Base-by-base conservation (phyloP, 176 grass and related monocot species). In the Hordeum marinum region DNA sequence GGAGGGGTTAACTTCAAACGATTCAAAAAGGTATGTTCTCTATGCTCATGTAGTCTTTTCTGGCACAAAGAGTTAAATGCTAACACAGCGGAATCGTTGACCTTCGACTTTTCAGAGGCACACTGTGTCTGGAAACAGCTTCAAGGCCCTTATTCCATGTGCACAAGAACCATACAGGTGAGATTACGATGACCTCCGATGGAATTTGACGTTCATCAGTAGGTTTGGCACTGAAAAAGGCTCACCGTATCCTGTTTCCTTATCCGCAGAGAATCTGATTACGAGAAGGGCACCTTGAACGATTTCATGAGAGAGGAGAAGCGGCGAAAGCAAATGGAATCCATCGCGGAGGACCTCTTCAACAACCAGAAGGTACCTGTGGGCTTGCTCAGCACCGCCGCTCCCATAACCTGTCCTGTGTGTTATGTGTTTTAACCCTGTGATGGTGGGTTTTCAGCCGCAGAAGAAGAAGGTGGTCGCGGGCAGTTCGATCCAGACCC, bases 71-170 rank as follows among this genome's bases (percentile, higher is more conserved):
- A 72, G 25, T 46, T 84, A 42, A 85, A 69, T 80, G 59, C 35
- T 9, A 65, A 15, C 46, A 68, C 39, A 14, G 42, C 63, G 70
- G 80, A 43, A 50, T 41, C 66, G 25, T 64, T 54, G 32, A 13
- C 42, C 32, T 80, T 55, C 24, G 26, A 92, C 54, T 17, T 90
- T 84, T 79, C 42, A 98, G 96, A 90, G 90, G 83, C 85, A 92
- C 40, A 90, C 76, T n/a, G 43, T 85, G n/a, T 95, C 91, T 55
- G 96, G 96, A 71, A 98, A 98, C 85, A 92, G 93, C 81, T 98
- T 93, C 84, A 87, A 83, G 79, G 81, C 92, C 74, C 91, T 98
- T 41, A 36, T 98, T 92, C 84, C 93, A 63, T 98, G 94, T 92
- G 89, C 69, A 23, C 80, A 76, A 84, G 96, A 95, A 73, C 85